Conservation (phyloP, 352 stramenopile species). For the Pythium aphanidermatum region DNA sequence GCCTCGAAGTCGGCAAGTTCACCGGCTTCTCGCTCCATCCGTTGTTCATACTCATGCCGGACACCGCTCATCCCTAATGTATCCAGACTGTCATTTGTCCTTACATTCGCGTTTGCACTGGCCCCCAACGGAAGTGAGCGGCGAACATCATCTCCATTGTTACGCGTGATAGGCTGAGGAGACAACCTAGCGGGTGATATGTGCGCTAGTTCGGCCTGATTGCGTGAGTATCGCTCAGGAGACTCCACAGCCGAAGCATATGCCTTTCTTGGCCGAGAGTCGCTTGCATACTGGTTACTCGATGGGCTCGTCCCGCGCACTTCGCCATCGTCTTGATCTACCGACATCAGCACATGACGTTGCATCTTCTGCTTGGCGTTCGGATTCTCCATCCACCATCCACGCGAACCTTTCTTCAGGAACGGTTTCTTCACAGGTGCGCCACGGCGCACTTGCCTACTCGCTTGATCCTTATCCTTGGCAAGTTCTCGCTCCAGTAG, state of each 20-base stretch:
- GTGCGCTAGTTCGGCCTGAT: slow-evolving; percentile 2
- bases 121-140: slow-evolving; percentile 10
- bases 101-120: neutral
- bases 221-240: too few species aligned
- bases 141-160: neutral
- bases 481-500: slow-evolving; percentile 53
- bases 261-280: neutral
- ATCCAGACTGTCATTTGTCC: slow-evolving; percentile 36
- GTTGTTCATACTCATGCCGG: slow-evolving; percentile 56
- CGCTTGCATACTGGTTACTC: neutral
- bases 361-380: slow-evolving; percentile 44
- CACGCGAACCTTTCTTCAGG: slow-evolving; percentile 65
- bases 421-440: slow-evolving; percentile 45
- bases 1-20: slow-evolving; percentile 79
- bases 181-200: slow-evolving; percentile 11
- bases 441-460: neutral
- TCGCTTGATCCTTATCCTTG: slow-evolving; percentile 18
- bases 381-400: slow-evolving; percentile 77
- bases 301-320: neutral
- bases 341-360: slow-evolving; percentile 57
- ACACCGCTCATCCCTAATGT: too few species aligned
- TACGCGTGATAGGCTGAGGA: neutral
- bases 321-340: slow-evolving; percentile 20
- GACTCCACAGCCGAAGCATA: too few species aligned
- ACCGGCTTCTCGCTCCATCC: slow-evolving; percentile 49